These are phyloP conservation scores for Apiotrichum brassicae DNA, from an alignment of 1,284 basidiomycete species.

Conservation along the genomic window DNA sequence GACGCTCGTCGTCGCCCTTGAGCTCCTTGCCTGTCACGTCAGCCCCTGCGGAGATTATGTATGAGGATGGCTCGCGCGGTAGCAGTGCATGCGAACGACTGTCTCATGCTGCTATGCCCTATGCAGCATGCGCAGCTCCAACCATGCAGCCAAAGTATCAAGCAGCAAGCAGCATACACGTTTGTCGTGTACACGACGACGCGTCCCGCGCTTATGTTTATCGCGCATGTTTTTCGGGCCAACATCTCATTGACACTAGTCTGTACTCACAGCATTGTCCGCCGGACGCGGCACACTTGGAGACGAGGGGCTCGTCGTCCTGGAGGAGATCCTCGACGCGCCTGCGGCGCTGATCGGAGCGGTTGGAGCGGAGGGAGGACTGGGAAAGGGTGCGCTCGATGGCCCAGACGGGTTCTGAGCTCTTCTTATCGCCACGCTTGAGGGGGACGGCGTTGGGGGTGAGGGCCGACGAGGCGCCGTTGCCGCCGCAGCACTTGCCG, in stretches of 20 bases:
- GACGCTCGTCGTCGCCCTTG: constrained; percentile 47
- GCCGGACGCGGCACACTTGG: constrained; percentile 38
- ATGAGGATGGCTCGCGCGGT: too few species aligned
- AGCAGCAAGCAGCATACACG: too few species aligned
- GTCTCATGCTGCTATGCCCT: too few species aligned
- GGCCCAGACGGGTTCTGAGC: constrained; percentile 11
- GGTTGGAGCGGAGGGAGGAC: constrained; percentile 10
- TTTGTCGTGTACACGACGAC: too few species aligned
- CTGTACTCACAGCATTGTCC: constrained; percentile 35
- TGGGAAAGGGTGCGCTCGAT: constrained; percentile 14
- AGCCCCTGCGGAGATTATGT: too few species aligned
- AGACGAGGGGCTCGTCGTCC: constrained; percentile 32
- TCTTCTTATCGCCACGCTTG: constrained; percentile 10
- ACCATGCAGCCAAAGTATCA: too few species aligned
- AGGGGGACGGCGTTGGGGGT: constrained; percentile 14
- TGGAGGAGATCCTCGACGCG: constrained; percentile 29
- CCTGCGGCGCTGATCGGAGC: constrained; percentile 7
- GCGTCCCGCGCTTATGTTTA: not conserved
- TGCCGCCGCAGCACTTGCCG: constrained; percentile 14
- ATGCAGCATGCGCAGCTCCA: too few species aligned
- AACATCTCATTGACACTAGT: not conserved
- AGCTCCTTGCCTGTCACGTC: constrained; percentile 38
- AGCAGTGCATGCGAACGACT: too few species aligned
- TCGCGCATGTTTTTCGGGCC: too few species aligned
- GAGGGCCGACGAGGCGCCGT: not conserved